Evolutionary conservation across 2,329 filamentous ascomycete genomes (phyloP), one percentile per base, ranked within the genome.

Genomic region (Talaromyces sp.): DNA sequence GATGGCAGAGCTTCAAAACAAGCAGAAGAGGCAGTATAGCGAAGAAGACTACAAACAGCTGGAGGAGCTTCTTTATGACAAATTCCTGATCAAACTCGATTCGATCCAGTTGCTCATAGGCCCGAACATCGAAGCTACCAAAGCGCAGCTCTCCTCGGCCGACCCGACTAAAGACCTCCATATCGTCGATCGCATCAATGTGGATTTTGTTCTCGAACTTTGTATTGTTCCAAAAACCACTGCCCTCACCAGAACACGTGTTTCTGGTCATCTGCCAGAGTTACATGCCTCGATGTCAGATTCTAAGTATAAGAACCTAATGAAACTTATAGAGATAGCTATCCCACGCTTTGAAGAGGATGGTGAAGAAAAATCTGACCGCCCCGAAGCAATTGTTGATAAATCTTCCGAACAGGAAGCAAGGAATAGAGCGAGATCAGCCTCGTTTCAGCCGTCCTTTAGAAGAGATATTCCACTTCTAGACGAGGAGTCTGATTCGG

Each of bases 161-260:
- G 86, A 89, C 31, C 86, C 90, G 7, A 83, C 84, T 1, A 89
- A 89, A 64, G 88, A 89, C 68, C 84, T 96, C 69, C 94, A 98
- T 74, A 88, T 99, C 63, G 92, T 99, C 41, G 94, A 99, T 76
- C 89, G 92, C 69, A 99, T 99, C 81, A 99, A 97, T 70, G 91
- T 99, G 71, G 92, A 98, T 75, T 98, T 99, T 75, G 88, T 93
- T 11, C 87, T 99, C n/a, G 93, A 97, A 75, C 90, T 91, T 22
- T 99, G 93, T 8, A 99, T 99, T 70, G 82, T 99, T n/a, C 95
- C 95, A 0, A 97, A 97, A 74, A 92, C 92, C 0, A 90, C 94
- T 0, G 96, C 97, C 68, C 82, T 99, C 58, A 96, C 95, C 14
- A 95, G 95, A 72, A 89, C 97, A 70, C 90, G 92, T 67, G 87